Conservation (phyloP, 257 asterid genomes). For the Gynochthodes officinalis region DNA sequence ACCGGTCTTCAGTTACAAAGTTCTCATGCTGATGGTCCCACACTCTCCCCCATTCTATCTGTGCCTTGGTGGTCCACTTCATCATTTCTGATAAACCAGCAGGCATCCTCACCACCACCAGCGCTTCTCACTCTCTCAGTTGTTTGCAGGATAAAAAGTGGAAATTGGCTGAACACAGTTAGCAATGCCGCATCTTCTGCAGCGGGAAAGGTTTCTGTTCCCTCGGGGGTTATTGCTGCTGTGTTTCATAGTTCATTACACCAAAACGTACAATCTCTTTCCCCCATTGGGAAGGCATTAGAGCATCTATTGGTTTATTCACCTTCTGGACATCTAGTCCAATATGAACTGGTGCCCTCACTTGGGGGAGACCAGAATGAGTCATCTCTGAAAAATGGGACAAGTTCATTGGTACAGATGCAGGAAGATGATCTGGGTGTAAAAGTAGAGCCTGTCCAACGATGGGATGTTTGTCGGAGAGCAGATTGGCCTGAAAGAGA, state of each 20-base stretch:
- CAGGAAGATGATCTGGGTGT: slow-evolving; percentile 45
- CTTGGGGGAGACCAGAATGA: slow-evolving; percentile 34
- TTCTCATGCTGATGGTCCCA: slow-evolving; percentile 36
- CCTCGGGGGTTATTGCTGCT: slow-evolving; percentile 45
- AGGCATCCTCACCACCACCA: slow-evolving; percentile 32
- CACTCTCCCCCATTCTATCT: slow-evolving; percentile 34
- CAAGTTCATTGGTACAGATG: slow-evolving; percentile 34
- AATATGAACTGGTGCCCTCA: slow-evolving; percentile 42
- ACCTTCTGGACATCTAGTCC: slow-evolving; percentile 48
- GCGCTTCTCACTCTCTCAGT: slow-evolving; percentile 39
- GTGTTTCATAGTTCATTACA: slow-evolving; percentile 34
- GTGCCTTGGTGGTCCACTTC: slow-evolving; percentile 51
- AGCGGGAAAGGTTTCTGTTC: slow-evolving; percentile 36
- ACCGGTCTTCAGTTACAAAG: slow-evolving; percentile 40
- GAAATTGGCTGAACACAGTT: slow-evolving; percentile 40
- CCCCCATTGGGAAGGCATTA: slow-evolving; percentile 23
- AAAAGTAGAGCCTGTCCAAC: slow-evolving; percentile 42
- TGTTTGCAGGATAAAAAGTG: slow-evolving; percentile 41
- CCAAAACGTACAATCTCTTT: slow-evolving; percentile 28
- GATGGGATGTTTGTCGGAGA: slow-evolving; percentile 58
- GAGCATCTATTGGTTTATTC: slow-evolving; percentile 47
- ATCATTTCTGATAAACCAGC: slow-evolving; percentile 35
- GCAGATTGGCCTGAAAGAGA: slow-evolving; percentile 58
- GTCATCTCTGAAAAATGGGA: slow-evolving; percentile 29
- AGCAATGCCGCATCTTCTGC: slow-evolving; percentile 51